Percentiles rank a stretch among this genome's conserved stretches.
Conservation (phyloP, 129 eudicot genomes). For the Mikania micrantha region DNA sequence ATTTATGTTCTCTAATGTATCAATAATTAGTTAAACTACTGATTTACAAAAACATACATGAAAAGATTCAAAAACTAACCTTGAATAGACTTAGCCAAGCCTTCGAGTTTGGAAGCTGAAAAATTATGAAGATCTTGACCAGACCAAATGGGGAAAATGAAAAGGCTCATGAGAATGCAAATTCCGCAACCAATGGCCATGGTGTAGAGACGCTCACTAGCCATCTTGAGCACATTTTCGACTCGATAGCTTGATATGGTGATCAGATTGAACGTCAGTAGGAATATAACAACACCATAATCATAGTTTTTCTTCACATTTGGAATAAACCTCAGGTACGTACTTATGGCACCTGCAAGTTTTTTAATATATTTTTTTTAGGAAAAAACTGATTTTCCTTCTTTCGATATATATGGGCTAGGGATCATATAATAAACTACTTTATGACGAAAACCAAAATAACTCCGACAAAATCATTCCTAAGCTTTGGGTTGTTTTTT, state of each 20-base stretch:
- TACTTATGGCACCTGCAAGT: conserved; percentile 28
- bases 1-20: too few relatives aligned
- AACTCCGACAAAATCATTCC: too few relatives aligned
- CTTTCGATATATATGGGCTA: too few relatives aligned
- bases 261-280: conserved; percentile 37
- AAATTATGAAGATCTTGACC: conserved; percentile 36
- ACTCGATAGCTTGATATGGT: conserved; percentile 30
- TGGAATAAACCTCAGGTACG: conserved; percentile 34
- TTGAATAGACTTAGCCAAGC: conserved; percentile 30
- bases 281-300: conserved; percentile 36
- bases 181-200: conserved; percentile 34
- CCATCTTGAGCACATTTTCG: conserved; percentile 26
- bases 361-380: too few relatives aligned
- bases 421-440: too few relatives aligned
- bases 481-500: too few relatives aligned
- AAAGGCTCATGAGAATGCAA: conserved; percentile 33
- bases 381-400: too few relatives aligned
- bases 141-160: conserved; percentile 38
- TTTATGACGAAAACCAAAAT: too few relatives aligned
- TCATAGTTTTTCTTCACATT: conserved; percentile 34
- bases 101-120: conserved; percentile 33
- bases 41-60: too few relatives aligned
- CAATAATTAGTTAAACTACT: too few relatives aligned
- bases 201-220: conserved; percentile 31
- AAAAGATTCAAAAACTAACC: too few relatives aligned